Evolutionary conservation across 2,329 filamentous ascomycete species (phyloP).

Genomic region (Xenoacremonium recifei): DNA sequence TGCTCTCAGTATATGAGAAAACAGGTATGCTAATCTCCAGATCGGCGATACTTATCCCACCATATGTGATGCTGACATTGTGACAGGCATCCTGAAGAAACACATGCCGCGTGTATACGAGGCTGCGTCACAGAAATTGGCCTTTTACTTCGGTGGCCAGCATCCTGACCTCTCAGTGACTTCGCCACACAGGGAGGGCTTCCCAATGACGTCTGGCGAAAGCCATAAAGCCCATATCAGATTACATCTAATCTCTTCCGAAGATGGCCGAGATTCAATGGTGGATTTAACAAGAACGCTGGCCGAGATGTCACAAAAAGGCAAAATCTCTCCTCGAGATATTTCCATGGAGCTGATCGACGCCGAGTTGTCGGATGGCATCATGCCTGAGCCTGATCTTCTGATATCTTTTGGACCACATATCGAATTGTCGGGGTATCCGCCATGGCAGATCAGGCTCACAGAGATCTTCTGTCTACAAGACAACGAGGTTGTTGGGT

Average conservation of each 20-base stretch:
- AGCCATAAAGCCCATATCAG: constrained; percentile 43
- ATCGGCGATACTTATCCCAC: no score
- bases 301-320: constrained; percentile 89
- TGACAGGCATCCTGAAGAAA: constrained; percentile 77
- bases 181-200: constrained; percentile 41
- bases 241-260: constrained; percentile 78
- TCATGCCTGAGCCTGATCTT: constrained; percentile 88
- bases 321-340: constrained; percentile 77
- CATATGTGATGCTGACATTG: constrained; percentile 15
- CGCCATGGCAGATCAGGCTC: constrained; percentile 91
- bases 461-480: constrained; percentile 86
- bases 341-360: constrained; percentile 86
- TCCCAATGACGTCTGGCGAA: constrained; percentile 27
- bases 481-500: constrained; percentile 82
- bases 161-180: constrained; percentile 66
- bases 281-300: constrained; percentile 95
- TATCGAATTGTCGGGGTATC: constrained; percentile 85
- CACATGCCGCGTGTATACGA: constrained; percentile 84
- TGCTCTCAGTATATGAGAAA: constrained; percentile 88
- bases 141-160: constrained; percentile 79
- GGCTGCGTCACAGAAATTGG: constrained; percentile 74
- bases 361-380: constrained; percentile 74
- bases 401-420: constrained; percentile 83
- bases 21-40: constrained; percentile 59
- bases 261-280: constrained; percentile 89